Conservation (phyloP, 495 filamentous ascomycete genomes). For the Tetracladium marchalianum region DNA sequence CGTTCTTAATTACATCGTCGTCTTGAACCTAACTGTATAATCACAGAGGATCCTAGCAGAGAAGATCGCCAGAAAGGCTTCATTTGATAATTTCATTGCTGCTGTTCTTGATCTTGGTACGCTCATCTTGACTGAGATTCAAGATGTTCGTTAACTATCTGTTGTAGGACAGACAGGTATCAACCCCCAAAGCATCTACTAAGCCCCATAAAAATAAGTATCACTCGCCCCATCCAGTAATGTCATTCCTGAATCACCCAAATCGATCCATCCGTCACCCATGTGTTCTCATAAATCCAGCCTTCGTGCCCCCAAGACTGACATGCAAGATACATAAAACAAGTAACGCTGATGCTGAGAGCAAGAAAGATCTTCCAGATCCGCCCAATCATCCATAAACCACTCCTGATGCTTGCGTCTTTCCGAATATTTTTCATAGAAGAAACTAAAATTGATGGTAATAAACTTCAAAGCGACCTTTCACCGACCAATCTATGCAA, state of each 20-base stretch:
- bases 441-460: constrained; percentile 9
- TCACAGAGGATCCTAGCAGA: background rate
- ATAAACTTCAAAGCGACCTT: constrained; percentile 3
- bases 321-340: constrained; percentile 14
- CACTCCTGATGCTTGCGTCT: constrained; percentile 3
- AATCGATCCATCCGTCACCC: background rate
- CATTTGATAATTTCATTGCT: constrained; percentile 2
- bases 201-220: constrained; percentile 1
- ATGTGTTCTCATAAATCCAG: background rate
- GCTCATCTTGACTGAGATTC: background rate
- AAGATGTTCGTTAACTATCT: constrained; percentile 1
- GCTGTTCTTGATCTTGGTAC: background rate
- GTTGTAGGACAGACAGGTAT: background rate
- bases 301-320: background rate
- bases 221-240: too few species aligned
- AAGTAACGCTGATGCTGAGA: constrained; percentile 10
- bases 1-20: too few species aligned
- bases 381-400: constrained; percentile 8
- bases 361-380: constrained; percentile 1
- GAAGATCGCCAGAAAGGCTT: background rate
- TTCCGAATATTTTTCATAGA: constrained; percentile 3
- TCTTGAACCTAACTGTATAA: too few species aligned
- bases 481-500: constrained; percentile 45
- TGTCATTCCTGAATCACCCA: background rate
- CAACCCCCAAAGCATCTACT: background rate